A percentile compares a stretch with the other conserved stretches of the same genome.
phyloP scores from a whole-genome alignment of 2,329 filamentous ascomycete genomes.

The Penicillium brasilianum region DNA sequence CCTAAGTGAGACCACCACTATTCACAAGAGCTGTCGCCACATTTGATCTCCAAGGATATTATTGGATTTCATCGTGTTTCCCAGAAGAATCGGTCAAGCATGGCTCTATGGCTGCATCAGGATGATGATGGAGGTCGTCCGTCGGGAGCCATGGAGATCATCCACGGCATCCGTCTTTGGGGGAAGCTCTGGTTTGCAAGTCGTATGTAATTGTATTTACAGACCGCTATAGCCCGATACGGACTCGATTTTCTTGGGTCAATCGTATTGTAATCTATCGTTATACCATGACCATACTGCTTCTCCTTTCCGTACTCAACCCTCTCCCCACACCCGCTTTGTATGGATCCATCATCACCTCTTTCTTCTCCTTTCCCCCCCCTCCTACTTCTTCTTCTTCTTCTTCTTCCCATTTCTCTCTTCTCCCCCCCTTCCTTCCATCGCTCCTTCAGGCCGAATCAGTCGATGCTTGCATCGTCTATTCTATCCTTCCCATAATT shows the following conservation, averaged over 20 bases:
- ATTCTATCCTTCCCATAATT: constrained; percentile 33
- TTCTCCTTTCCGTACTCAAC: constrained; percentile 6
- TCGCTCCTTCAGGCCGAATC: constrained; percentile 49
- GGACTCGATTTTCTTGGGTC: neutral
- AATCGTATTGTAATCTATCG: neutral
- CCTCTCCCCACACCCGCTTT: constrained; percentile 33
- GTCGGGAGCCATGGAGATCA: constrained; percentile 32
- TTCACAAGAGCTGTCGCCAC: neutral
- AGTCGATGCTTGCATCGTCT: constrained; percentile 42
- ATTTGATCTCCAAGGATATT: neutral
- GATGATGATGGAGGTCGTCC: constrained; percentile 27
- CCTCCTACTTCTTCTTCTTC: constrained; percentile 26
- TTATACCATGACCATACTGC: neutral
- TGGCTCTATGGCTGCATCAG: constrained; percentile 1
- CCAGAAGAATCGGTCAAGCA: neutral
- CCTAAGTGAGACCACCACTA: constrained; percentile 1
- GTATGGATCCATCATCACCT: constrained; percentile 35
- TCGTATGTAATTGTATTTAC: constrained; percentile 15
- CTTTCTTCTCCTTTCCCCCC: constrained; percentile 30
- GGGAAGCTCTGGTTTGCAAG: constrained; percentile 8
- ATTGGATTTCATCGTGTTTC: neutral
- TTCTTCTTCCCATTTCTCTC: constrained; percentile 36
- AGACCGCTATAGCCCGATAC: neutral
- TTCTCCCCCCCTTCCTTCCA: constrained; percentile 42
- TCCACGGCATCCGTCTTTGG: constrained; percentile 24